Base-by-base conservation (phyloP, 2,329 filamentous ascomycete genomes). In the Emergomyces orientalis region DNA sequence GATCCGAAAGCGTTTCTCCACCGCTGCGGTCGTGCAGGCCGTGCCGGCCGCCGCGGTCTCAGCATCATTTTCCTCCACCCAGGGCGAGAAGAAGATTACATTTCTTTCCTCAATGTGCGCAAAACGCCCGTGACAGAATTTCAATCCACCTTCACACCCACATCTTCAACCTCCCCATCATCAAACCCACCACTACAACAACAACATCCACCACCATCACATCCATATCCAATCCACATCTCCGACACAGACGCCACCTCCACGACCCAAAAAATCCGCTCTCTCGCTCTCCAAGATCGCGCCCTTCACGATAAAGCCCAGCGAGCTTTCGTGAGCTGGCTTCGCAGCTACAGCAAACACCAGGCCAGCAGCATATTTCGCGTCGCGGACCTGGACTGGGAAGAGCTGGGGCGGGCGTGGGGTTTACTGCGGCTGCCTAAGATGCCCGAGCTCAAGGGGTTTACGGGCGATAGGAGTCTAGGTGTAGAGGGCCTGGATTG, bases 341-440 rank as follows among this genome's bases (percentile, higher is more conserved):
- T 96, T 1, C 86, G 91, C 72, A 89, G 90, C 68, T 97, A 97
- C 77, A 89, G 86, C 72, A 95, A 94, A 70, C 94, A 97, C 71
- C 86, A 92, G 67, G 91, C 93, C 0, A 88, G 86, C 64, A 95
- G 91, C 70, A 97, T 99, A 68, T 99, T 99, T 79, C 86, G 89
- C 13, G 80, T 91, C 1, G 75, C 81, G 2, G 91, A 95, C 70
- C 81, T 97, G 19, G 88, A 96, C 73, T 99, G 94, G 94, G 78
- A 82, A 5, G 88, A 91, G 61, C 81, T 94, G 0, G 93, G 87
- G 0, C 81, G 85, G 61, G 89, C 88, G 0, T 99, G 93, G 90
- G 94, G 90, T 1, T 80, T 99, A 0, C 80, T 97, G 1, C 87
- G 87, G 59, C 81, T 97, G 66, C 94, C 94, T 3, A 91, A 89